phyloP scores from a whole-genome alignment of 148 eudicot genomes.

The Talinum fruticosum region DNA sequence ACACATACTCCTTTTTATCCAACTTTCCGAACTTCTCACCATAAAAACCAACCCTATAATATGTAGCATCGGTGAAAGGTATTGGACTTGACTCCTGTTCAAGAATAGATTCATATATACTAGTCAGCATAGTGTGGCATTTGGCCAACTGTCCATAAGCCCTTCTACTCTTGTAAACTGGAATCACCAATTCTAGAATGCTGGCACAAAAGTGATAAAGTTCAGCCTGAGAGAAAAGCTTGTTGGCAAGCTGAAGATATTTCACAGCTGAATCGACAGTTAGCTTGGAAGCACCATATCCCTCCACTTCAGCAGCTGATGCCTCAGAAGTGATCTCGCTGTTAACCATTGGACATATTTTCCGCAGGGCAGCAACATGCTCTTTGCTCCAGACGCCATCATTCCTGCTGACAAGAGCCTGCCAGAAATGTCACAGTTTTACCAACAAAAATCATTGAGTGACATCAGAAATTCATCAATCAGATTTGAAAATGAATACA shows the following conservation, averaged over 20 bases:
- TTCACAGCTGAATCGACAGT: conserved; percentile 98
- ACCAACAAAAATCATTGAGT: not conserved
- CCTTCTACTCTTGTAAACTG: conserved; percentile 95
- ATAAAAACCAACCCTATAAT: conserved; percentile 98
- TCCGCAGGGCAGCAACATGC: conserved; percentile 76
- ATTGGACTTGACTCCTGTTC: conserved; percentile 99
- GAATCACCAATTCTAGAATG: conserved; percentile 94
- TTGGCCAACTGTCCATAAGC: conserved; percentile 95
- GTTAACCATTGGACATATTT: conserved; percentile 98
- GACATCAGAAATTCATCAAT: not conserved
- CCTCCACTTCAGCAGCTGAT: conserved; percentile 98
- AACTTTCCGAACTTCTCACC: conserved; percentile 94
- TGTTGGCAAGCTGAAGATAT: conserved; percentile 96
- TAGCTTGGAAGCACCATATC: conserved; percentile 98
- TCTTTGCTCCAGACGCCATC: conserved; percentile 98
- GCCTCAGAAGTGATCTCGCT: conserved; percentile 81
- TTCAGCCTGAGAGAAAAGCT: conserved; percentile 97
- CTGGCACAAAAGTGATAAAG: conserved; percentile 93
- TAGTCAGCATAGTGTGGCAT: conserved; percentile 95
- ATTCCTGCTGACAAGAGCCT: conserved; percentile 96
- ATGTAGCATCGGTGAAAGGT: conserved; percentile 96
- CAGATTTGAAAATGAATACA: not conserved
- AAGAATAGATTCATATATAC: conserved; percentile 91
- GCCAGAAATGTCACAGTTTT: conserved; percentile 12
- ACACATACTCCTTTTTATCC: conserved; percentile 81